Conservation (phyloP, 805 yeast genomes). For the Candida orba region DNA sequence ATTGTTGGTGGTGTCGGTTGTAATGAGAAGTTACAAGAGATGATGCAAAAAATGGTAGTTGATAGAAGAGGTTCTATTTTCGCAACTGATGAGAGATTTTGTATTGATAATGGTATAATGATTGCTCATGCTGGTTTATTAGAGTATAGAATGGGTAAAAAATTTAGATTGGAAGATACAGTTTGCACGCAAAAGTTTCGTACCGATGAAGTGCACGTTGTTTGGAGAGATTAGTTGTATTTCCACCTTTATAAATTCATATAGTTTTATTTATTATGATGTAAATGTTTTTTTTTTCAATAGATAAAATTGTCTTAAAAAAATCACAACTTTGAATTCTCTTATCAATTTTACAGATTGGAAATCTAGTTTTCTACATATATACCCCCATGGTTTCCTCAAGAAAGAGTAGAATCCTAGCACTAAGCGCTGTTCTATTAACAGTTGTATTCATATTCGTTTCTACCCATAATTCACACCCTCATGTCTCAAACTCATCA, state of each 20-base stretch:
- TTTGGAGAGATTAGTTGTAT: conserved; percentile 63
- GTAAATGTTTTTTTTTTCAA: too few species aligned
- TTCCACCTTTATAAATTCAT: too few species aligned
- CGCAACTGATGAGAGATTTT: conserved; percentile 95
- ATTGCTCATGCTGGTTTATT: conserved; percentile 96
- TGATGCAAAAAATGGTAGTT: conserved; percentile 93
- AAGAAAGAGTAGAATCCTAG: conserved; percentile 34
- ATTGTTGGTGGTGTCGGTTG: conserved; percentile 99
- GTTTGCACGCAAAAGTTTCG: conserved; percentile 91
- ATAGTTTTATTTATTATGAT: too few species aligned
- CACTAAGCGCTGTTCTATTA: conserved; percentile 33
- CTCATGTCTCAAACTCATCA: background rate
- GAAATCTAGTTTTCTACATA: background rate
- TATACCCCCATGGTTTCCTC: conserved; percentile 11
- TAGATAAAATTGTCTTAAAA: too few species aligned
- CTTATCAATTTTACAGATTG: too few species aligned
- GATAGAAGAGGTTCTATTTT: conserved; percentile 85
- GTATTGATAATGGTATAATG: conserved; percentile 98
- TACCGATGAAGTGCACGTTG: conserved; percentile 87
- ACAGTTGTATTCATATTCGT: conserved; percentile 31
- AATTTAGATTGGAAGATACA: conserved; percentile 52
- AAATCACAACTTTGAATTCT: too few species aligned
- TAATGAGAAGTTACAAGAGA: conserved; percentile 81
- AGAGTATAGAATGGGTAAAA: conserved; percentile 74
- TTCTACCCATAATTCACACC: conserved; percentile 19